Conservation (phyloP, 2,329 filamentous ascomycete species). For the Alternaria hordeiaustralica region DNA sequence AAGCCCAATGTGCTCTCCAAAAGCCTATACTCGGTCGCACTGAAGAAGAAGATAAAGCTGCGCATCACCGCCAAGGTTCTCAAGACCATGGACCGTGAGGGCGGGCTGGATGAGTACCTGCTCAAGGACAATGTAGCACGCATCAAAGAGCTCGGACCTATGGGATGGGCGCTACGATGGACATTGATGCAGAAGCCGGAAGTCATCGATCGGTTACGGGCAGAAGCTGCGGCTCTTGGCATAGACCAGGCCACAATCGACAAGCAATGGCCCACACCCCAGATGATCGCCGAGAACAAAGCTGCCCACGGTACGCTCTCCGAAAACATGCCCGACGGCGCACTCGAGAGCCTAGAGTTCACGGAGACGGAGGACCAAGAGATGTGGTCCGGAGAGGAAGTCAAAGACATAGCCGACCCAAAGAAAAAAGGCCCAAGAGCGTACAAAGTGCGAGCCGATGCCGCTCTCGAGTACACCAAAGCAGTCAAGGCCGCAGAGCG, state of each 20-base stretch:
- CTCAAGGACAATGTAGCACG: slow-evolving; percentile 78
- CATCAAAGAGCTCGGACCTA: slow-evolving; percentile 84
- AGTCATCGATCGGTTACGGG: slow-evolving; percentile 70
- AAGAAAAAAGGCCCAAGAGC: slow-evolving; percentile 7
- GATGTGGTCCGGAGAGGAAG: slow-evolving; percentile 17
- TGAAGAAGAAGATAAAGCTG: slow-evolving; percentile 70
- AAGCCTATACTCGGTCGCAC: slow-evolving; percentile 68
- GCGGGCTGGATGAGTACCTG: slow-evolving; percentile 90
- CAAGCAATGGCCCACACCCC: slow-evolving; percentile 37
- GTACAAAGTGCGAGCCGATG: neutral
- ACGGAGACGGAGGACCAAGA: slow-evolving; percentile 15
- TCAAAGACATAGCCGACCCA: neutral
- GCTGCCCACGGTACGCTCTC: slow-evolving; percentile 16
- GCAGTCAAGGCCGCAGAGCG: slow-evolving; percentile 22
- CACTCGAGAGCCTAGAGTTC: slow-evolving; percentile 8
- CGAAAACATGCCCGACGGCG: neutral
- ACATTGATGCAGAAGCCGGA: slow-evolving; percentile 79
- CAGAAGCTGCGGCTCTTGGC: slow-evolving; percentile 70
- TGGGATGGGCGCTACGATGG: slow-evolving; percentile 91
- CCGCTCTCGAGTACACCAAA: slow-evolving; percentile 22
- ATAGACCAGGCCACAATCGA: slow-evolving; percentile 58
- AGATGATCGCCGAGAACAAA: slow-evolving; percentile 22
- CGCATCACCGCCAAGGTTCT: slow-evolving; percentile 72
- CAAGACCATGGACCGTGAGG: slow-evolving; percentile 75
- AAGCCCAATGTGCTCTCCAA: slow-evolving; percentile 74